phyloP scores from a whole-genome alignment of 805 yeast genomes.

The Spathaspora boniae region DNA sequence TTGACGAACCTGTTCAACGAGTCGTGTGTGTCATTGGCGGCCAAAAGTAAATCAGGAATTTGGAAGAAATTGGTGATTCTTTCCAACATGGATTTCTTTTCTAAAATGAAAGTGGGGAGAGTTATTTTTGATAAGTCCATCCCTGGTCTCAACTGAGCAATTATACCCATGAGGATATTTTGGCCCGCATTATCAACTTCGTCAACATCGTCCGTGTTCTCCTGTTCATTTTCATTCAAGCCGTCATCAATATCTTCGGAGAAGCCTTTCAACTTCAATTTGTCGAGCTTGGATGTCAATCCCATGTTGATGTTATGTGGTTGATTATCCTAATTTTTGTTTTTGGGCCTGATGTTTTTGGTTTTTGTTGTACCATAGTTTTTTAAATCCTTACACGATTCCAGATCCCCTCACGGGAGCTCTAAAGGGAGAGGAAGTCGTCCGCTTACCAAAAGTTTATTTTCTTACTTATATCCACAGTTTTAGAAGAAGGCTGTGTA shows the following conservation, averaged over 20 bases:
- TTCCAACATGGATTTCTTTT: constrained; percentile 94
- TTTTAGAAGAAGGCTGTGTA: too few relatives aligned
- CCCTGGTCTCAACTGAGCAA: constrained; percentile 89
- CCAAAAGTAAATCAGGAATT: constrained; percentile 70
- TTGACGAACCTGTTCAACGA: constrained; percentile 66
- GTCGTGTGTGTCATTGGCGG: constrained; percentile 60
- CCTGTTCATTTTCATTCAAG: constrained; percentile 5
- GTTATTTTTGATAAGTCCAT: constrained; percentile 88
- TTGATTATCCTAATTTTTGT: not conserved
- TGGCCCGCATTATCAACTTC: constrained; percentile 91
- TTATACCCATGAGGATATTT: constrained; percentile 79
- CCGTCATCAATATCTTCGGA: constrained; percentile 5
- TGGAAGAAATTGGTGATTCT: constrained; percentile 86
- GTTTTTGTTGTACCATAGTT: too few relatives aligned
- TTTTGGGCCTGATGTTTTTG: not conserved
- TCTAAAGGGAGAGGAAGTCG: too few relatives aligned
- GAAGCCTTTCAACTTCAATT: constrained; percentile 12
- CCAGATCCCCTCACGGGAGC: too few relatives aligned
- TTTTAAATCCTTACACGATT: too few relatives aligned
- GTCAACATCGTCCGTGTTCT: constrained; percentile 69
- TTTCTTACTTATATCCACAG: too few relatives aligned
- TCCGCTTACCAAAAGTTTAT: too few relatives aligned
- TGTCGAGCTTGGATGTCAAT: constrained; percentile 22
- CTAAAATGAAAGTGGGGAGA: constrained; percentile 90
- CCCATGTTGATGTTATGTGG: constrained; percentile 16